Percentiles rank a stretch among this genome's conserved stretches.
Evolutionary conservation across 2,329 filamentous ascomycete genomes (phyloP).

Genomic region (Tolypocladium inflatum): DNA sequence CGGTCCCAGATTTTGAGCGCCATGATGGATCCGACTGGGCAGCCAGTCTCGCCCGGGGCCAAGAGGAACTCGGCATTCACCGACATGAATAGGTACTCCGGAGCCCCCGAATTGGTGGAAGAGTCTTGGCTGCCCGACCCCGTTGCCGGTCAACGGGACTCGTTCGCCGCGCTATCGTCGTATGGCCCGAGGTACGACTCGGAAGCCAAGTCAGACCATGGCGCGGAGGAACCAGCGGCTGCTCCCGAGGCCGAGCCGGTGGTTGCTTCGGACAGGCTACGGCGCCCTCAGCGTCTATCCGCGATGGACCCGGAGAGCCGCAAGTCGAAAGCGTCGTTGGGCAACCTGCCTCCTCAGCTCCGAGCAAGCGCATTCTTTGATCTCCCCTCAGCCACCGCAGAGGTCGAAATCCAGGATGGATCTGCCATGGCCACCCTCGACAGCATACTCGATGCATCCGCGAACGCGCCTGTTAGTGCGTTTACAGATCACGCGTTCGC

Average conservation of each 20-base stretch:
- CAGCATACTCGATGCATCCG: conserved; percentile 83
- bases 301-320: conserved; percentile 19
- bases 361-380: conserved; percentile 92
- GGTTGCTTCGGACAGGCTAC: conserved; percentile 13
- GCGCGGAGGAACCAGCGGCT: conserved; percentile 2
- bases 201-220: conserved; percentile 8
- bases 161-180: conserved; percentile 21
- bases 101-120: conserved; percentile 9
- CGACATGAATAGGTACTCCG: conserved; percentile 7
- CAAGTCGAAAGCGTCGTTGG: conserved; percentile 21
- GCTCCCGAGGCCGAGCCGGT: conserved; percentile 6
- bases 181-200: conserved; percentile 11
- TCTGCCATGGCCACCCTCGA: conserved; percentile 87
- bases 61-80: conserved; percentile 14
- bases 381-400: conserved; percentile 40
- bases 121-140: conserved; percentile 38
- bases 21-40: conserved; percentile 29
- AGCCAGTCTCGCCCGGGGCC: conserved; percentile 1
- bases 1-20: conserved; percentile 63
- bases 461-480: conserved; percentile 75
- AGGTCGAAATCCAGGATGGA: conserved; percentile 56
- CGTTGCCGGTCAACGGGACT: conserved; percentile 26
- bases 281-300: conserved; percentile 24
- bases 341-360: conserved; percentile 65
- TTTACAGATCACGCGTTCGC: conserved; percentile 86